A percentile compares a stretch with the other conserved stretches of the same genome.
Evolutionary conservation across 257 asterid species (phyloP).

Genomic region (Forsythia viridissima): DNA sequence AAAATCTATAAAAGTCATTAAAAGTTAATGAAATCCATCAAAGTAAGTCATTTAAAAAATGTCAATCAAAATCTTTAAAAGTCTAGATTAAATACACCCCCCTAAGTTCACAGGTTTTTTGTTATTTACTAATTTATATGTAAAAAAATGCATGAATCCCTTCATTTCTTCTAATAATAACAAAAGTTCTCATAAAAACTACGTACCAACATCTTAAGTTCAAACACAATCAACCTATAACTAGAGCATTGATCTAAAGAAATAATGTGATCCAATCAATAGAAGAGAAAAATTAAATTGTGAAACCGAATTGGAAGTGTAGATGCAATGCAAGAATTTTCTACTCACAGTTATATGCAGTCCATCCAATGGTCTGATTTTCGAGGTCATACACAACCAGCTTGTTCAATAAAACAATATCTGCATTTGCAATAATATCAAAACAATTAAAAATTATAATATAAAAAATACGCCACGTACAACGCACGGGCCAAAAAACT

Average conservation of each 20-base stretch:
- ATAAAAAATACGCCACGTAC: too few relatives aligned
- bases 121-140: background rate
- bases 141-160: background rate
- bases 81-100: too few relatives aligned
- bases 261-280: background rate
- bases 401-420: constrained; percentile 65
- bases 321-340: constrained; percentile 14
- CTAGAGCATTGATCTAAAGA: background rate
- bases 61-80: too few relatives aligned
- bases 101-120: too few relatives aligned
- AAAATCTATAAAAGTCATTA: too few relatives aligned
- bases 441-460: too few relatives aligned
- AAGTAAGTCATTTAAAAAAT: too few relatives aligned
- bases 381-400: constrained; percentile 77
- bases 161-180: background rate
- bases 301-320: background rate
- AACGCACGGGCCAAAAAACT: too few relatives aligned
- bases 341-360: constrained; percentile 72
- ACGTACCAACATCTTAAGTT: background rate
- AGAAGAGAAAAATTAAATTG: background rate
- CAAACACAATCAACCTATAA: background rate
- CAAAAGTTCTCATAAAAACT: background rate
- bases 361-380: constrained; percentile 80
- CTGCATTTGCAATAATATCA: constrained; percentile 30
- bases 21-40: too few relatives aligned